phyloP scores from a whole-genome alignment of 768 basidiomycete species.

The Lentinus brumalis region DNA sequence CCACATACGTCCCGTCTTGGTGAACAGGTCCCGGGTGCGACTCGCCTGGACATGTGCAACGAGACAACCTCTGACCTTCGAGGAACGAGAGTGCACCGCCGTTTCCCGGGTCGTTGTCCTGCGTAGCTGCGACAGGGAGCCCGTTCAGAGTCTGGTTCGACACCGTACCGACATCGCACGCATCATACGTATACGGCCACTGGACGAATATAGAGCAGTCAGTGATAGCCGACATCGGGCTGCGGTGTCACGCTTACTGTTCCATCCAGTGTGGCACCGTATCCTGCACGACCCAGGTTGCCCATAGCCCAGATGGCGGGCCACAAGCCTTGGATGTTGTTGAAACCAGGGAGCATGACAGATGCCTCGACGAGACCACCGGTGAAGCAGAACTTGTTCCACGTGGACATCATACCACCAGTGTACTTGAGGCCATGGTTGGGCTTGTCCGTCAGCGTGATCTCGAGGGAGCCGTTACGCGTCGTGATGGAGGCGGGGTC shows the following conservation, averaged over 20 bases:
- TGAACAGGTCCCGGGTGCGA: too few relatives aligned
- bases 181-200: too few relatives aligned
- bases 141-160: too few relatives aligned
- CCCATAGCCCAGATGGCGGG: constrained; percentile 63
- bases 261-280: constrained; percentile 63
- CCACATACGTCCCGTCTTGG: too few relatives aligned
- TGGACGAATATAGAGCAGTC: too few relatives aligned
- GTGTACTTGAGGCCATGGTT: constrained; percentile 46
- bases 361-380: constrained; percentile 73
- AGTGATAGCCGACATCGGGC: constrained; percentile 47
- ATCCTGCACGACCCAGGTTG: constrained; percentile 35
- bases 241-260: constrained; percentile 16
- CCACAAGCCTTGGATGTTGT: constrained; percentile 61
- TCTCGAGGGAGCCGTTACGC: constrained; percentile 41
- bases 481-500: constrained; percentile 67
- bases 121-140: too few relatives aligned
- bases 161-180: too few relatives aligned
- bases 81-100: constrained; percentile 49
- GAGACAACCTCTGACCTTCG: too few relatives aligned
- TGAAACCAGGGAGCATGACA: constrained; percentile 66
- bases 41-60: too few relatives aligned
- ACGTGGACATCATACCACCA: constrained; percentile 49
- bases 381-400: constrained; percentile 91
- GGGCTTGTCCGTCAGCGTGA: constrained; percentile 58
- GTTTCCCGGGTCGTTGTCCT: constrained; percentile 50